Evolutionary conservation across 495 filamentous ascomycete species (phyloP).

Genomic region (Platismatia glauca): DNA sequence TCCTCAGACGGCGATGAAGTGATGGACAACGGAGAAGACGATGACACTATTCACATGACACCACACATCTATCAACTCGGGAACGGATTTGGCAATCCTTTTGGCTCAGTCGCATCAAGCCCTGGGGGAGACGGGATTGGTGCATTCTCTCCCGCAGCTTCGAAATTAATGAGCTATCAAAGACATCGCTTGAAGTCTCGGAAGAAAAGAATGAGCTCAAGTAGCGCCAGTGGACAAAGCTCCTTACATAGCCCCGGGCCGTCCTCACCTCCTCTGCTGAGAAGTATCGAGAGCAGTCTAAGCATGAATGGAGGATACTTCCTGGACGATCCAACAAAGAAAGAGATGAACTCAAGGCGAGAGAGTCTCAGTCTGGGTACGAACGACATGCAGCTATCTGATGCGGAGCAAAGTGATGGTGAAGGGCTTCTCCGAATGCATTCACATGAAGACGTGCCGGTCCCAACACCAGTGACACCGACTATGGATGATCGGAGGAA

Average conservation of each 20-base stretch:
- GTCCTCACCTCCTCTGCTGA: constrained; percentile 54
- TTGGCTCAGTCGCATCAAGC: constrained; percentile 37
- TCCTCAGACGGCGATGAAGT: constrained; percentile 67
- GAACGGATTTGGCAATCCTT: constrained; percentile 37
- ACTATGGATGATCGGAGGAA: constrained; percentile 26
- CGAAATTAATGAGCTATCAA: constrained; percentile 68
- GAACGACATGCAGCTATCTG: constrained; percentile 76
- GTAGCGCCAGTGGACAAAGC: constrained; percentile 60
- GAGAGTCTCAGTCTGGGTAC: constrained; percentile 84
- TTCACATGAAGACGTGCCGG: constrained; percentile 15
- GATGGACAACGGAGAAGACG: constrained; percentile 67
- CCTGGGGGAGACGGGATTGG: constrained; percentile 51
- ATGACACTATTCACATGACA: constrained; percentile 65
- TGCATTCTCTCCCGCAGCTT: constrained; percentile 55
- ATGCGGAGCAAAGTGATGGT: constrained; percentile 64
- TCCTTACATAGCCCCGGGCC: constrained; percentile 58
- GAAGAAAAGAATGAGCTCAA: constrained; percentile 52
- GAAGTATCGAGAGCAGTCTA: constrained; percentile 45
- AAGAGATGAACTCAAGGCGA: constrained; percentile 50
- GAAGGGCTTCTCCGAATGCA: constrained; percentile 33
- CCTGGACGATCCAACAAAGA: constrained; percentile 32
- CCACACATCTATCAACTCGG: constrained; percentile 52
- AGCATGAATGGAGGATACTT: constrained; percentile 38
- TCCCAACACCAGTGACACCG: constrained; percentile 27
- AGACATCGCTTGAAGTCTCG: constrained; percentile 48